A percentile compares a stretch with the other conserved stretches of the same genome.
phyloP scores from a whole-genome alignment of 1,139 yeast species.

The Geotrichum histeridarum region DNA sequence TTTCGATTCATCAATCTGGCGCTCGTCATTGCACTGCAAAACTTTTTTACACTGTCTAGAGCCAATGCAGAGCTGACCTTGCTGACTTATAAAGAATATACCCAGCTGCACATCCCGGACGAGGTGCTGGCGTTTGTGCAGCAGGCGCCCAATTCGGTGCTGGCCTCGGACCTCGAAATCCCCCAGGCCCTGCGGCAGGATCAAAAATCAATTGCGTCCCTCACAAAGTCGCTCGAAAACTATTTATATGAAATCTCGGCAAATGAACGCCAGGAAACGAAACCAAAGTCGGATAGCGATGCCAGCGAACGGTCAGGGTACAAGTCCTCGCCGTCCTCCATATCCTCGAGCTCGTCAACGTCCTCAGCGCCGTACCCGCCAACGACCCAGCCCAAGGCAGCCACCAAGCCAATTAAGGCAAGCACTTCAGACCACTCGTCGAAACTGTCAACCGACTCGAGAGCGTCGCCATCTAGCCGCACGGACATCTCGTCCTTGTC shows the following conservation, averaged over 20 bases:
- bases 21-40: constrained; percentile 26
- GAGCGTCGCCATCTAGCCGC: too few species aligned
- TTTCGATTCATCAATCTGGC: constrained; percentile 26
- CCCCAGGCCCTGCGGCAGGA: constrained; percentile 26
- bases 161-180: constrained; percentile 22
- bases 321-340: constrained; percentile 8
- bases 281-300: constrained; percentile 1
- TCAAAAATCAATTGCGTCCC: constrained; percentile 20
- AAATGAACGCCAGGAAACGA: background rate
- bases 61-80: constrained; percentile 29
- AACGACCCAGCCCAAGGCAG: background rate
- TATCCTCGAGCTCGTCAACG: background rate
- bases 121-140: constrained; percentile 25
- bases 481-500: background rate
- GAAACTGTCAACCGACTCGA: too few species aligned
- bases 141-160: constrained; percentile 23
- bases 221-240: constrained; percentile 27
- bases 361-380: background rate
- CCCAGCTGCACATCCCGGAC: constrained; percentile 28
- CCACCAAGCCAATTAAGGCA: background rate
- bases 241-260: constrained; percentile 21
- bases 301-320: constrained; percentile 9
- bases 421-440: background rate
- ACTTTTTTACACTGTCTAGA: constrained; percentile 26
- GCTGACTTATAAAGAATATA: constrained; percentile 29